phyloP scores from a whole-genome alignment of 2,329 filamentous ascomycete species.

The Erysiphe pisi region DNA sequence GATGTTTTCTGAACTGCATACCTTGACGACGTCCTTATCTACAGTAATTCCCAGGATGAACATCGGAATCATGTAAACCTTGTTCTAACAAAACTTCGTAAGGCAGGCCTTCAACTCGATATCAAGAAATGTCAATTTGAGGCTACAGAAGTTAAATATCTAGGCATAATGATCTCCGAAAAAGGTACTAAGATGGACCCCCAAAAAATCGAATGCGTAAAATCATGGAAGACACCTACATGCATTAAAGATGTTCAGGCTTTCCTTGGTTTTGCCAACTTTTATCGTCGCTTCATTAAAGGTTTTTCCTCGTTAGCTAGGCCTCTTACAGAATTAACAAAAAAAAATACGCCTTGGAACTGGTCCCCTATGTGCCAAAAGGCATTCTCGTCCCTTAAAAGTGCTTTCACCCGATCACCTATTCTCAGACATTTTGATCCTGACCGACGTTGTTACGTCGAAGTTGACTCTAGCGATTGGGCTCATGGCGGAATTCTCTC shows the following conservation, averaged over 20 bases:
- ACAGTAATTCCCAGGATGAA: neutral
- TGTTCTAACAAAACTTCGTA: conserved; percentile 22
- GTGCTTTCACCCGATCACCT: neutral
- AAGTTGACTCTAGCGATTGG: neutral
- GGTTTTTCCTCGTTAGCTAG: neutral
- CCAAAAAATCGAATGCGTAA: neutral
- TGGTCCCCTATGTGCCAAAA: neutral
- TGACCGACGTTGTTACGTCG: neutral
- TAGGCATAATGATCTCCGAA: neutral
- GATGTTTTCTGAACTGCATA: conserved; percentile 11
- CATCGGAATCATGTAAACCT: neutral
- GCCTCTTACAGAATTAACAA: neutral
- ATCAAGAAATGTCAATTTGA: neutral
- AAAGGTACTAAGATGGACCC: neutral
- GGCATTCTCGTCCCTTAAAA: neutral
- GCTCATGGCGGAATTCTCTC: neutral
- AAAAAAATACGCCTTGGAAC: neutral
- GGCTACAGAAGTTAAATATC: neutral
- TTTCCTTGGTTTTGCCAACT: conserved; percentile 23
- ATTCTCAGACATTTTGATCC: neutral
- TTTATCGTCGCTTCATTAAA: conserved; percentile 21
- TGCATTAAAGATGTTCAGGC: neutral
- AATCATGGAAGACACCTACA: conserved; percentile 10
- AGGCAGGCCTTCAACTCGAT: conserved; percentile 22
- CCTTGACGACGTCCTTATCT: conserved; percentile 20